Evolutionary conservation across 257 asterid species (phyloP).

Genomic region (Plantago elongata): DNA sequence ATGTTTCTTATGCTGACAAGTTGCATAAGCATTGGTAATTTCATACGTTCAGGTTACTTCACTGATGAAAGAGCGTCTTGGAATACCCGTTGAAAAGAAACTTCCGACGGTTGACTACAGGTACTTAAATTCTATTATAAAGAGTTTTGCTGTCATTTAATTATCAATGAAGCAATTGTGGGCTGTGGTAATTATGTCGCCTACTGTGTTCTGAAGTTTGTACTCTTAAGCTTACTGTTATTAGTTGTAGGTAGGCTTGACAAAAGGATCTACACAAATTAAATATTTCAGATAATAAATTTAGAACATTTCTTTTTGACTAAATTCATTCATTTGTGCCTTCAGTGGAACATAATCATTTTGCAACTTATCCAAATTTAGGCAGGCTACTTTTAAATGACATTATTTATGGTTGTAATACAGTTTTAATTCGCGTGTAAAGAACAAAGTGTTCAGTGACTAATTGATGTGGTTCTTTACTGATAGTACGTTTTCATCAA

Average conservation of each 20-base stretch:
- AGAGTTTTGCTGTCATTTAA: background rate
- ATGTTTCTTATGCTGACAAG: conserved; percentile 20
- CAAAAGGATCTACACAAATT: no score
- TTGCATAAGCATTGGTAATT: conserved; percentile 29
- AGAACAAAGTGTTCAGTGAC: background rate
- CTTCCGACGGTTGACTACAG: conserved; percentile 87
- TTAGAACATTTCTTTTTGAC: background rate
- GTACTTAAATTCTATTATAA: conserved; percentile 23
- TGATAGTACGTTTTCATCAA: background rate
- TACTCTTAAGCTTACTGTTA: background rate
- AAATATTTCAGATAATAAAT: background rate
- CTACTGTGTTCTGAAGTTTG: conserved; percentile 7
- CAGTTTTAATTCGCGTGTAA: no score
- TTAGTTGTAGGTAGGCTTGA: no score
- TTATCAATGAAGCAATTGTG: conserved; percentile 9
- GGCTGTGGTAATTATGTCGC: conserved; percentile 14
- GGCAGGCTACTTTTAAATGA: background rate
- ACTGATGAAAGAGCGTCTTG: conserved; percentile 81
- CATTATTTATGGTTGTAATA: background rate
- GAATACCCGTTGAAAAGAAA: conserved; percentile 46
- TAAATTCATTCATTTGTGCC: background rate
- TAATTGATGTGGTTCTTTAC: conserved; percentile 10
- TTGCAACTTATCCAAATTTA: conserved; percentile 14
- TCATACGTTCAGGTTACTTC: conserved; percentile 57
- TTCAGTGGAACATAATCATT: conserved; percentile 3